Percentiles rank a stretch among this genome's conserved stretches.
Conservation (phyloP, 148 eudicot species). For the Rhododendron simsii region DNA sequence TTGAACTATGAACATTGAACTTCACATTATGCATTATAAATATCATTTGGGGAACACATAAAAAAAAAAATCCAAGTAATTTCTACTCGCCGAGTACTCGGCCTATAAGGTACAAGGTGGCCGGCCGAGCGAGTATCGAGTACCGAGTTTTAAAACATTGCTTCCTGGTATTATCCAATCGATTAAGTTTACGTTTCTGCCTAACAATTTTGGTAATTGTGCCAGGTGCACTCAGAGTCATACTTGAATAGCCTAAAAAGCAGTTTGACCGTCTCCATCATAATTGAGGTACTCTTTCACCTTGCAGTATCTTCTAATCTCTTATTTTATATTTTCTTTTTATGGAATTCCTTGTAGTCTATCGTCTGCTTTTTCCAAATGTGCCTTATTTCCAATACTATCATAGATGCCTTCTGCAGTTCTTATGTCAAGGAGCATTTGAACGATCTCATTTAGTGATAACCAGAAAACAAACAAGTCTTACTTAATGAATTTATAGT, state of each 20-base stretch:
- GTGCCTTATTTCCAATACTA: background rate
- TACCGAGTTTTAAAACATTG: too few species aligned
- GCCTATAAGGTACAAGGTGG: too few species aligned
- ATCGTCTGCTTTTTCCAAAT: background rate
- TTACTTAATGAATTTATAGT: background rate
- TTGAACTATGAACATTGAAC: too few species aligned
- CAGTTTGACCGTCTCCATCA: conserved; percentile 60
- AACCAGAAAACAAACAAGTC: background rate
- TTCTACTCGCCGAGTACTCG: too few species aligned
- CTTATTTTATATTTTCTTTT: background rate
- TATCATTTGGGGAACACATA: too few species aligned
- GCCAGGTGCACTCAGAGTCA: conserved; percentile 76
- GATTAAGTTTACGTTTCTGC: background rate
- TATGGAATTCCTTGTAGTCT: background rate
- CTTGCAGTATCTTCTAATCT: background rate
- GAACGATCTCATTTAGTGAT: background rate
- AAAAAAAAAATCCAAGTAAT: too few species aligned
- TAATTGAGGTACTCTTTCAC: conserved; percentile 55
- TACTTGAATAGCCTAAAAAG: conserved; percentile 75
- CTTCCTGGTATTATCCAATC: background rate
- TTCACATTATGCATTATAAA: too few species aligned
- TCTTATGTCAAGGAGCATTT: background rate
- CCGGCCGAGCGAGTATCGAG: too few species aligned
- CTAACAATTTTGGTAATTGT: conserved; percentile 12
- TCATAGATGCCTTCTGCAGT: background rate